A percentile compares a stretch with the other conserved stretches of the same genome.
These are phyloP conservation scores for Danielozyma ontarioensis DNA, from an alignment of 805 yeast genomes.

Conservation along the genomic window DNA sequence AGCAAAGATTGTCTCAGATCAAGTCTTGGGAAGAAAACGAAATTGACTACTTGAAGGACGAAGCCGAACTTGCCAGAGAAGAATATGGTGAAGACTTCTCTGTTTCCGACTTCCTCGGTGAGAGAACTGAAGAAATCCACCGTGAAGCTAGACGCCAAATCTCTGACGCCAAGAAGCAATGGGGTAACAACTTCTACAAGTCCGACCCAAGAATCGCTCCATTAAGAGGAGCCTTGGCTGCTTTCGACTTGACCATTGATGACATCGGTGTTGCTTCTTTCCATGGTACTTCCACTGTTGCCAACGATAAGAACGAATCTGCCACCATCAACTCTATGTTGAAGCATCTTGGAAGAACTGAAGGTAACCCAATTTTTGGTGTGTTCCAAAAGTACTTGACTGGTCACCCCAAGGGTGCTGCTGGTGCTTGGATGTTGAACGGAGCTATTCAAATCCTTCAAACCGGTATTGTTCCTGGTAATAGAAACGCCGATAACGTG, in stretches of 20 bases:
- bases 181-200: slow-evolving; percentile 93
- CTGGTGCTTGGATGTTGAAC: slow-evolving; percentile 99
- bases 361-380: slow-evolving; percentile 97
- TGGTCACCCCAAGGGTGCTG: slow-evolving; percentile 99
- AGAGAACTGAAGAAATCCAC: slow-evolving; percentile 82
- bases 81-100: slow-evolving; percentile 47
- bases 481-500: slow-evolving; percentile 96
- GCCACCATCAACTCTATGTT: slow-evolving; percentile 89
- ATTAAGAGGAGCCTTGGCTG: slow-evolving; percentile 92
- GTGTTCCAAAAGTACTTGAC: slow-evolving; percentile 98
- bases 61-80: slow-evolving; percentile 52
- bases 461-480: slow-evolving; percentile 95
- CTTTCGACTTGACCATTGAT: slow-evolving; percentile 88
- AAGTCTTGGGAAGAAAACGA: slow-evolving; percentile 83
- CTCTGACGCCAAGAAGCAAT: slow-evolving; percentile 82
- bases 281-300: slow-evolving; percentile 99
- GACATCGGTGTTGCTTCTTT: slow-evolving; percentile 95
- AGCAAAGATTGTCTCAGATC: slow-evolving; percentile 70
- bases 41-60: slow-evolving; percentile 62
- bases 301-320: slow-evolving; percentile 97
- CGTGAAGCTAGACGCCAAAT: slow-evolving; percentile 83
- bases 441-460: slow-evolving; percentile 93
- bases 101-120: slow-evolving; percentile 52
- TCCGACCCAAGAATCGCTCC: slow-evolving; percentile 94
- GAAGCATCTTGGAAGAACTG: slow-evolving; percentile 90